Base-by-base conservation (phyloP, 768 basidiomycete species). In the Stropharia rugosoannulata region DNA sequence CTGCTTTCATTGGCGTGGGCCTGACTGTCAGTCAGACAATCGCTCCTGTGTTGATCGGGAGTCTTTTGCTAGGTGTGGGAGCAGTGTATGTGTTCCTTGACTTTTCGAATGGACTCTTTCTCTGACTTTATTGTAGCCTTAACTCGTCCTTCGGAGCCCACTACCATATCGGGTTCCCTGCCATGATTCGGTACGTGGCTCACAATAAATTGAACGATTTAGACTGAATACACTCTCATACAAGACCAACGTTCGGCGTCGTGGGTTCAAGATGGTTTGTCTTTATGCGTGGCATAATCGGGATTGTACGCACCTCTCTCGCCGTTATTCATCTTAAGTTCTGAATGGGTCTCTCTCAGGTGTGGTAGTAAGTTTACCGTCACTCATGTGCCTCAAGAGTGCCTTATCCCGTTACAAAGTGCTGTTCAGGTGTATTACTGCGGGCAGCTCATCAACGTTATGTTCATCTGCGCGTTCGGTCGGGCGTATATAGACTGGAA, bases 91-190 rank as follows among this genome's bases (percentile, higher is more conserved):
- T 11, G 10, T 25, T 35, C 37, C 29, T 8, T 12, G 19, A 12
- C 8, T 11, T n/a, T n/a, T 15, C 2, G 3, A 15, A 3, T 11
- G 4, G 29, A 27, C 12, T 51, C 39, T 16, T 16, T n/a, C 18
- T 19, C 18, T 43, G 16, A 18, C 7, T 39, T 42, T 42, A 42
- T 3, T 11, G 5, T 46, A 59, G 58, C 12, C 51, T 60, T n/a
- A 60, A 60, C 47, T 55, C 59, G 13, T 53, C 59, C 8, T 60
- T 60, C 29, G 59, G 59, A 2, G 59, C 59, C 1, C 55, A 60
- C 36, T 60, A 60, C 27, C 55, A 60, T 48, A 52, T 60, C 42
- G 59, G 59, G 10, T 60, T 60, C 19, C 59, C 59, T 37, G 55
- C 49, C 3, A 60, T 60, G 59, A 60, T 60, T 60, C 59, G 59